Evolutionary conservation across 1,284 basidiomycete genomes (phyloP), one percentile per base, ranked within the genome.

Genomic region (Trametes sp.): DNA sequence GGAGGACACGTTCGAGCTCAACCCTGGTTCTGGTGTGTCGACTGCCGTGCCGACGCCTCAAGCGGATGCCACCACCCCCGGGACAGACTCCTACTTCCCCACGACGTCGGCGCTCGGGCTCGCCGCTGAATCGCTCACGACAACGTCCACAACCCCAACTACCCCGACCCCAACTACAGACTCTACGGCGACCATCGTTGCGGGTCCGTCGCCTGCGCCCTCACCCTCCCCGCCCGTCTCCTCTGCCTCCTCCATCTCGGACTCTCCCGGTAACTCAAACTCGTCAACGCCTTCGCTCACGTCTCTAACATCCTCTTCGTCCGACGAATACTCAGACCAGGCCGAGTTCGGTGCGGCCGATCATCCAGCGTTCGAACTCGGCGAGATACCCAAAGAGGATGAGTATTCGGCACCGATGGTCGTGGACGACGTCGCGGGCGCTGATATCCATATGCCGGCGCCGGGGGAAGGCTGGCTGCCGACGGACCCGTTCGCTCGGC

Each of bases 71-170:
- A 13, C 23, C 14, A 36, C 46, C 31, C 24, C 59, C 19, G 59
- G 55, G 11, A 19, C 33, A 4, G 63, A 70, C 24, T 66, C 78
- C 21, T 80, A 78, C 65, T 74, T 80, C 69, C 63, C 78, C n/a
- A 7, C 65, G n/a, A 59, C 64, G 28, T 57, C 65, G 41, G 24
- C 42, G 16, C 31, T 61, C 16, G 63, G 54, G 16, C 26, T 57
- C 11, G 24, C 63, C 24, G 23, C 51, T n/a, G 54, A 38, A 7
- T 59, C 54, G 29, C 42, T 54, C 6, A 44, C 58, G 23, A 55
- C 60, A 14, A 46, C 55, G 26, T 48, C 59, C 21, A 33, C 58
- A 9, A 28, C 57, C 26, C 54, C 57, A 19, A 26, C 57, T 13
- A 59, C 66, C 24, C 57, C 63, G 28, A 50, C 45, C 29, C 44